Base-by-base conservation (phyloP, 129 eudicot genomes). In the Cynara cardunculus region DNA sequence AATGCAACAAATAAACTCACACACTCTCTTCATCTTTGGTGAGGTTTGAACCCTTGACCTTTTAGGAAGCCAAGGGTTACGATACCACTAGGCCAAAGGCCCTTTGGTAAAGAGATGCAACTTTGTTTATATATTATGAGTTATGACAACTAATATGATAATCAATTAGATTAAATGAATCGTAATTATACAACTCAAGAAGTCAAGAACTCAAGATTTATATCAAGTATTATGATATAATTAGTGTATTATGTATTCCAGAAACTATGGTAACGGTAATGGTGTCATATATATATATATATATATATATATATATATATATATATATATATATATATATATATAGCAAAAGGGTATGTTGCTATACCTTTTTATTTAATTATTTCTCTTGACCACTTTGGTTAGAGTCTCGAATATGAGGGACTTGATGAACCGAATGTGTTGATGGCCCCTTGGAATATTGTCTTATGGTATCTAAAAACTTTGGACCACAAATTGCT, bases 401-500 rank as follows among this genome's bases (percentile, higher is more conserved):
- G 64, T 80, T 56, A 9, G 72, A 65, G 78, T 18, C 83, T 61
- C 39, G 62, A 61, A 32, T 71, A 56, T 56, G 19, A 71, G 62
- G 62, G 80, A 65, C 62, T 35, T 32, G 62, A 76, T 61, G 34
- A 77, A 71, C 80, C 72, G 72, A 32, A 32, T 77, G 59, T 80
- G 73, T 64, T n/a, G 21, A 62, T 80, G 84, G 73, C 78, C 79
- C 84, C 73, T 19, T 71, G 77, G 78, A 80, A 80, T 80, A 71
- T 71, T 71, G 37, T 61, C 25, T 72, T 56, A 21, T 35, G 44
- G 73, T 80, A 32, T 73, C 41, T 80, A 34, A 71, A 37, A 71
- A 26, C 69, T 62, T 61, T 80, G 84, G 84, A 80, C 84, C 84
- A 80, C 78, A 72, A 18, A 32, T 32, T 72, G 72, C 83, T 80